Base-by-base conservation (phyloP, 805 yeast species). In the Metschnikowia kunwiensis region DNA sequence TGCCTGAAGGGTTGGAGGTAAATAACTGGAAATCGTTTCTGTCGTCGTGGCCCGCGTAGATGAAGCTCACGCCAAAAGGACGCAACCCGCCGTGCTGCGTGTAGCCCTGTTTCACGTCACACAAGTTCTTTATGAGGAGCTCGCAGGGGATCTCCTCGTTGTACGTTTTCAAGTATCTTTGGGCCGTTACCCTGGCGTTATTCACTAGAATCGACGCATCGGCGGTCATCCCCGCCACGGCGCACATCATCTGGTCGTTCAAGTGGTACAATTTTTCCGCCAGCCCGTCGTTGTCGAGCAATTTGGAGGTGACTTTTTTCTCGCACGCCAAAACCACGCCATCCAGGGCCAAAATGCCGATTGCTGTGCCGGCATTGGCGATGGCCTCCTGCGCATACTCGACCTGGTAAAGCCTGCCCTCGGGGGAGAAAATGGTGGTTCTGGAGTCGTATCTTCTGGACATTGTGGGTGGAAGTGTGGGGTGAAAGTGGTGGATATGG, bases 401-500 rank as follows among this genome's bases (percentile, higher is more conserved):
- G 14, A 88, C 91, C 68, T 93, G 99, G 66, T 93, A 93, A 40
- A 93, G 74, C 65, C 98, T 79, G 25, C 99, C 99, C 61, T 93
- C 99, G 7, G 99, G 99, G 25, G 97, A 91, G 68, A 93, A 93
- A 56, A 93, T 94, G 4, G 98, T 93, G 34, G 99, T 93, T 75
- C 99, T 80, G 44, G 96, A 84, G 68, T 93, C 99, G 87, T 93
- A 93, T 77, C 99, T 82, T 83, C 97, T 84, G 51, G 96, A 86
- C 82, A 77, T 76, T 11, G 2, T 24, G 26, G 3, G 24, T 3
- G 3, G 19, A n/a, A n/a, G n/a, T n/a, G n/a, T n/a, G n/a, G n/a
- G n/a, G n/a, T n/a, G n/a, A n/a, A n/a, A n/a, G n/a, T n/a, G n/a
- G n/a, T n/a, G n/a, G n/a, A n/a, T n/a, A n/a, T n/a, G n/a, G n/a